Percentiles rank a stretch among this genome's conserved stretches.
Conservation (phyloP, 1,139 yeast species). For the Blastobotrys buckinghamii region DNA sequence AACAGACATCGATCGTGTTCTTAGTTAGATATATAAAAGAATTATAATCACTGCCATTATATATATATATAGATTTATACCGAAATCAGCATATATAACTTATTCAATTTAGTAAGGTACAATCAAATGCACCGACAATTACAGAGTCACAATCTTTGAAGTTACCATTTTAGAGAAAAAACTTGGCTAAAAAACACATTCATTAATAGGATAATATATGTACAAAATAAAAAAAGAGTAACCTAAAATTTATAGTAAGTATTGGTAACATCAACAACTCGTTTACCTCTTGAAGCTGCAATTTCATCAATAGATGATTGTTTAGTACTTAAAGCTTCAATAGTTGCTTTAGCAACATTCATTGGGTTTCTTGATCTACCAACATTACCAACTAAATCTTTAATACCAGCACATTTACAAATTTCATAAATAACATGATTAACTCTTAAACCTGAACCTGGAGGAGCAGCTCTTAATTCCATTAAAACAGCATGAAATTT, state of each 20-base stretch:
- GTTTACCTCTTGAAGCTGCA: slow-evolving; percentile 91
- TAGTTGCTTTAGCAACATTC: slow-evolving; percentile 88
- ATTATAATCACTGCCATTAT: too few species aligned
- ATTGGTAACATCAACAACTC: slow-evolving; percentile 86
- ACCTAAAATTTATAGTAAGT: slow-evolving; percentile 51
- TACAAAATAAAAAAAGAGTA: neutral
- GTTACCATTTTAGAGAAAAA: too few species aligned
- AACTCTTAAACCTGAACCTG: slow-evolving; percentile 92
- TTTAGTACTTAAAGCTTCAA: slow-evolving; percentile 71
- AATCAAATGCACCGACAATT: too few species aligned
- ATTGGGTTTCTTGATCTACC: slow-evolving; percentile 89
- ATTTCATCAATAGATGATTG: slow-evolving; percentile 82
- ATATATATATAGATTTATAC: too few species aligned
- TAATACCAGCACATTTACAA: slow-evolving; percentile 92
- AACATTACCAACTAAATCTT: slow-evolving; percentile 86
- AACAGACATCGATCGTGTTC: too few species aligned
- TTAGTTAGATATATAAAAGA: too few species aligned
- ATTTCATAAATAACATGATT: slow-evolving; percentile 88
- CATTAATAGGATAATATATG: too few species aligned
- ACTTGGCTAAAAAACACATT: too few species aligned
- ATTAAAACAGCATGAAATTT: slow-evolving; percentile 85
- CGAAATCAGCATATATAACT: too few species aligned
- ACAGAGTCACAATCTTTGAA: too few species aligned
- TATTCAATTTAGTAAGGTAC: too few species aligned
- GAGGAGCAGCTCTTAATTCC: slow-evolving; percentile 79